Evolutionary conservation across 2,329 filamentous ascomycete species (phyloP), one percentile per base, ranked within the genome.

Genomic region (Clarireedia homoeocarpa): DNA sequence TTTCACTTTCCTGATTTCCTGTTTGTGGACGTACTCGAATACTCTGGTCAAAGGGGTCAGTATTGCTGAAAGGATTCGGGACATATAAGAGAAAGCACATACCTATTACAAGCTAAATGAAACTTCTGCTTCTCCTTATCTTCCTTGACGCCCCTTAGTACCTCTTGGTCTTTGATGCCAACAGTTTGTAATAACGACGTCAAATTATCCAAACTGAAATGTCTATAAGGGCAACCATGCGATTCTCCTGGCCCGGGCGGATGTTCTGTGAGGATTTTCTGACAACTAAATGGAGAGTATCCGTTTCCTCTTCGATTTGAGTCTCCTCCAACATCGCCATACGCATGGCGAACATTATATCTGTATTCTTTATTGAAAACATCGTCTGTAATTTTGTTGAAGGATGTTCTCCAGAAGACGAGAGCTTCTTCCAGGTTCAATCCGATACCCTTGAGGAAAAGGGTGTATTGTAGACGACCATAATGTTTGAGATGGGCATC

Each of bases 311-410:
- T 83, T 34, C 92, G 82, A 69, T 95, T 96, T 20, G 84, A 79
- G 71, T 97, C 92, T 57, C 92, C 92, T 54, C 94, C 94, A 0
- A 97, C 94, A 66, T 97, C 92, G 62, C 94, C 94, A 70, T 97
- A 99, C 0, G 79, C 73, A 77, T 99, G 92, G n/a, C 91, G 88
- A 57, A 97, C 83, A 70, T 99, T 97, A 79, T 99, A 99, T 46
- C 88, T 82, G 74, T 99, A 97, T 69, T 96, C 91, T 69, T 96
- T 97, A 73, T 95, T 95, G 79, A 97, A 99, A 38, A 86, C 86
- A 66, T 97, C 92, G 67, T 97, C 94, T 0, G 89, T 91, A 61
- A 95, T 83, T 63, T 90, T 87, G 69, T 84, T 84, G 80, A 99
- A 97, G 27, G 81, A 78, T 60, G 83, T 81, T 10, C 94, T 85